phyloP scores from a whole-genome alignment of 345 rosid species.

The Salix koriyanagi region DNA sequence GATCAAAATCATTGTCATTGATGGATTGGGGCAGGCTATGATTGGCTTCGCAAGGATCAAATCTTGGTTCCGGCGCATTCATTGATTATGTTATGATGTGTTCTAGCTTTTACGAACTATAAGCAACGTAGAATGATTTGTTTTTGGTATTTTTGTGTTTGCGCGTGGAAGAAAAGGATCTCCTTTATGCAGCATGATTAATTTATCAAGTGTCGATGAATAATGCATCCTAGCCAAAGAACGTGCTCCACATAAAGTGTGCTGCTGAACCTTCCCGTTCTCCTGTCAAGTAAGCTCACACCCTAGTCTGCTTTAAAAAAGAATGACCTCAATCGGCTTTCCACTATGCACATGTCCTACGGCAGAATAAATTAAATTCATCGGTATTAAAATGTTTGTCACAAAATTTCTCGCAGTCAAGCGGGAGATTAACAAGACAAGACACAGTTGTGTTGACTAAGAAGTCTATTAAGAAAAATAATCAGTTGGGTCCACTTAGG shows the following conservation, averaged over 20 bases:
- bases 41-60: background rate
- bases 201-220: background rate
- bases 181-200: background rate
- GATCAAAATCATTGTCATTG: background rate
- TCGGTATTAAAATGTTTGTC: background rate
- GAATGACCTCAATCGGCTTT: too few species aligned
- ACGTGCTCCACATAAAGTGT: background rate
- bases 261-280: background rate
- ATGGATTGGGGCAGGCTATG: background rate
- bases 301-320: background rate
- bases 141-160: background rate
- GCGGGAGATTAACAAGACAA: constrained; percentile 5
- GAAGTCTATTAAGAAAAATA: constrained; percentile 8
- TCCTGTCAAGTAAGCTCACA: background rate
- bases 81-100: background rate
- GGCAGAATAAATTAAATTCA: background rate
- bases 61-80: background rate
- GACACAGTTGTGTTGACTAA: constrained; percentile 15
- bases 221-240: background rate
- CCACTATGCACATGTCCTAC: background rate
- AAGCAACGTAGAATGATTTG: background rate
- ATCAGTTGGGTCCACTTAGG: constrained; percentile 13
- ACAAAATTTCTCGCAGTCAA: background rate
- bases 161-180: background rate
- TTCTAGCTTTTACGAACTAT: background rate